phyloP scores from a whole-genome alignment of 2,329 filamentous ascomycete species.

The Endoconidiophora polonica region DNA sequence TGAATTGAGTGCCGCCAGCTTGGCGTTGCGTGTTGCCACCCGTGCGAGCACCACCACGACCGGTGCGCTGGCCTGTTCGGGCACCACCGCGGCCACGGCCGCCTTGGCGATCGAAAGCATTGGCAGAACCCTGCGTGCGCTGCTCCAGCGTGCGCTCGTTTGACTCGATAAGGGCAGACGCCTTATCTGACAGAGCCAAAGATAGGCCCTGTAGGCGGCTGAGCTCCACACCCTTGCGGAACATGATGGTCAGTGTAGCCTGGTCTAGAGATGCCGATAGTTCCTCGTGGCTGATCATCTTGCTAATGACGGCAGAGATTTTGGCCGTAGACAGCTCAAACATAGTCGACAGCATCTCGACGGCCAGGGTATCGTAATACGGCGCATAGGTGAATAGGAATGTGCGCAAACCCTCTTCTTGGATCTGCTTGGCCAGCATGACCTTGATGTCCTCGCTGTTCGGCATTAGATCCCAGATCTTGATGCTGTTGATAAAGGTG shows the following conservation, averaged over 20 bases:
- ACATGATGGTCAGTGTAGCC: conserved; percentile 92
- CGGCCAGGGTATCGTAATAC: conserved; percentile 91
- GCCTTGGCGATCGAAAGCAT: conserved; percentile 87
- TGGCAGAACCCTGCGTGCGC: conserved; percentile 85
- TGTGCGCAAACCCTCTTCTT: conserved; percentile 92
- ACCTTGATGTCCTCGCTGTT: conserved; percentile 84
- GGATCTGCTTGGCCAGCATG: conserved; percentile 96
- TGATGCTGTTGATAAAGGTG: conserved; percentile 89
- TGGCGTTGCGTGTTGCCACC: conserved; percentile 47
- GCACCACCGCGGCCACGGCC: conserved; percentile 59
- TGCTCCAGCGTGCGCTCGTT: conserved; percentile 97
- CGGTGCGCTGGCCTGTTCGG: conserved; percentile 43
- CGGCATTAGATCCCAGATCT: conserved; percentile 98
- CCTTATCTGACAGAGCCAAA: conserved; percentile 88
- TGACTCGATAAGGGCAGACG: conserved; percentile 83
- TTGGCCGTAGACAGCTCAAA: conserved; percentile 87
- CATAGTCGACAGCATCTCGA: conserved; percentile 76
- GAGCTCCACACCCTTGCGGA: conserved; percentile 97
- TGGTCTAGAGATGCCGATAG: conserved; percentile 91
- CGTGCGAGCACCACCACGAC: conserved; percentile 27
- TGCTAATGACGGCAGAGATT: conserved; percentile 87
- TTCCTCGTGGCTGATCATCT: conserved; percentile 99
- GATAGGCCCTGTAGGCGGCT: conserved; percentile 90
- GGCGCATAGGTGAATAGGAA: conserved; percentile 99
- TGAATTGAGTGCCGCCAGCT: conserved; percentile 63